Conservation (phyloP, 2,329 filamentous ascomycete species). For the Cryphonectria parasitica region DNA sequence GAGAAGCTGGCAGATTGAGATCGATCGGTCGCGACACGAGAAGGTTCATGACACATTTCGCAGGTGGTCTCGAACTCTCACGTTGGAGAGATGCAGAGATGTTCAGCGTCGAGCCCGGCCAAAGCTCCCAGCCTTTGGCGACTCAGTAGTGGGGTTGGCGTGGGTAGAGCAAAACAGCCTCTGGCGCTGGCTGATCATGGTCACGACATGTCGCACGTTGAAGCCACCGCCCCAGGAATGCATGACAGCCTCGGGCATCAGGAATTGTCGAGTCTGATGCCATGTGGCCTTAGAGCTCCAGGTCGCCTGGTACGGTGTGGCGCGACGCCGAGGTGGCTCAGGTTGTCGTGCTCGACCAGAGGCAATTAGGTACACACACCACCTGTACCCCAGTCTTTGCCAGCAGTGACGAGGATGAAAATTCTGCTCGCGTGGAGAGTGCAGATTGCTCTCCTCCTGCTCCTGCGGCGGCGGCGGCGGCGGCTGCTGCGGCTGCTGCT, state of each 20-base stretch:
- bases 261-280: neutral
- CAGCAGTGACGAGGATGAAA: slow-evolving; percentile 1
- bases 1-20: neutral
- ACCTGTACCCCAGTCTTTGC: neutral
- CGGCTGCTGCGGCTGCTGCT: neutral
- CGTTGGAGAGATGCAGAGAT: neutral
- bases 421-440: slow-evolving; percentile 1
- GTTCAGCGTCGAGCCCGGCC: neutral
- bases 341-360: neutral
- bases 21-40: neutral
- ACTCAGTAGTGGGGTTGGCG: slow-evolving; percentile 6
- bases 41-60: neutral
- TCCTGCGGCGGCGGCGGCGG: neutral
- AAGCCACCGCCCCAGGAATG: neutral
- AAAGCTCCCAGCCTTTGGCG: neutral
- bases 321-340: neutral
- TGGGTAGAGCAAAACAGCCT: neutral
- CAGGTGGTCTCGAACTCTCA: neutral
- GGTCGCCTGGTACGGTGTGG: neutral
- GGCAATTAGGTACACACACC: neutral
- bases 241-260: neutral
- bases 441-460: neutral
- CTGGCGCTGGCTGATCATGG: slow-evolving; percentile 1
- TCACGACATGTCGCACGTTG: neutral
- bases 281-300: neutral